These are phyloP conservation scores for Aplosporella prunicola DNA, from an alignment of 2,329 filamentous ascomycete species.

Conservation along the genomic window DNA sequence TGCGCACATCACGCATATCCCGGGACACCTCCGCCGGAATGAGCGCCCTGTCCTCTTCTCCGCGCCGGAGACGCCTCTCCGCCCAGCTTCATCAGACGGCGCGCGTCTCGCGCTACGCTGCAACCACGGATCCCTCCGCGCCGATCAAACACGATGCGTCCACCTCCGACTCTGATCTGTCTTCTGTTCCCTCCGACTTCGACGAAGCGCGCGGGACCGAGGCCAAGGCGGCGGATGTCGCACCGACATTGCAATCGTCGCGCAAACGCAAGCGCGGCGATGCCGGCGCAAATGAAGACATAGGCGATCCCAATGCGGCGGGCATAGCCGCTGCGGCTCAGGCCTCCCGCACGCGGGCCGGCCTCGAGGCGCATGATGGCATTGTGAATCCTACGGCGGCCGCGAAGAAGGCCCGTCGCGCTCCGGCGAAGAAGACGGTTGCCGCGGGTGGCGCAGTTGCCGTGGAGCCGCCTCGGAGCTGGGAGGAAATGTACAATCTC, in stretches of 20 bases:
- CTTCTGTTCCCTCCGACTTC: conserved; percentile 22
- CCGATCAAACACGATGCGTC: conserved; percentile 25
- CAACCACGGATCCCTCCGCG: too few relatives aligned
- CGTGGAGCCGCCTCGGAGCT: conserved; percentile 60
- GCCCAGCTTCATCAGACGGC: conserved; percentile 19
- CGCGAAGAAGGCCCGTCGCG: conserved; percentile 27
- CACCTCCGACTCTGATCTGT: conserved; percentile 19
- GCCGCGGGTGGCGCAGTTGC: conserved; percentile 29
- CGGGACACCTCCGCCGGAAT: conserved; percentile 22
- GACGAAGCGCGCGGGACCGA: conserved; percentile 1
- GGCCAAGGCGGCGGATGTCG: background rate
- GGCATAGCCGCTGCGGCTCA: too few relatives aligned
- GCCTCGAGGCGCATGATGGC: background rate
- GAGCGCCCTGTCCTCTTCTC: conserved; percentile 6
- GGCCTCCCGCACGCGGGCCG: too few relatives aligned
- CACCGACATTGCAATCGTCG: conserved; percentile 11
- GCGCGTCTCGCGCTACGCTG: too few relatives aligned
- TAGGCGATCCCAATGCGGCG: too few relatives aligned
- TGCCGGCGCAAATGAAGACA: conserved; percentile 21
- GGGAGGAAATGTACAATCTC: conserved; percentile 70
- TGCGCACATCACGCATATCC: conserved; percentile 30
- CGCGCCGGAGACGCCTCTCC: conserved; percentile 10
- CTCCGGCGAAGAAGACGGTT: conserved; percentile 26
- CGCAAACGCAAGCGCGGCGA: conserved; percentile 42
- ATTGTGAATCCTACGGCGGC: background rate